Base-by-base conservation (phyloP, 176 grass and related monocot genomes). In the Oryza officinalis region DNA sequence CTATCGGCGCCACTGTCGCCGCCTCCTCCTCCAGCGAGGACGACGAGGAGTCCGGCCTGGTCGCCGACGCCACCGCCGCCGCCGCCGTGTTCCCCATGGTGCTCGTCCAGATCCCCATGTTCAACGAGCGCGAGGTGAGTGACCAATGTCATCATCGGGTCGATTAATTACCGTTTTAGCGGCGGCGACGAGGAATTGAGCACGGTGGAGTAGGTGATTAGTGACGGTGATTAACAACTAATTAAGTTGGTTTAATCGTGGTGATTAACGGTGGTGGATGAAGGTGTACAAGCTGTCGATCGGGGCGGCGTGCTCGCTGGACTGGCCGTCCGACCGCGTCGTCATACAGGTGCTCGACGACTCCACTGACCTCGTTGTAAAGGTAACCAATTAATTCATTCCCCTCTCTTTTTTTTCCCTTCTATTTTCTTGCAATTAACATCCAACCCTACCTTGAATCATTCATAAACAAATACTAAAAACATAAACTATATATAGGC, bases 91-190 rank as follows among this genome's bases (percentile, higher is more conserved):
- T 76, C 82, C 96, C 96, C 20, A 87, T 91, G 87, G 96, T 99
- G 78, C 89, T 99, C 5, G 96, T 99, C 75, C 96, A 99, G 81
- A 99, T 99, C 80, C 96, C 93, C 49, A 99, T 99, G 96, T 99
- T 90, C 89, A 99, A 99, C 81, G 96, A 99, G 87, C 89, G 76
- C 13, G 93, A 99, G 91, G 96, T 96, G 70, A 76, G 70, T 38
- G 7, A 12, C 12, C 44, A 9, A 14, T 46, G 13, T 14, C 44
- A 46, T 46, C 17, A 13, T 37, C 33, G 4, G 2, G 5, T 35
- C 5, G 15, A 4, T 52, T 52, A 52, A 52, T 18, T 52, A 18
- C 4, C 13, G 44, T 3, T 37, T 37, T 37, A 7, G 35, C 44
- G 44, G 44, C 44, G 44, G 8, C 14, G 13, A 49, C 4, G 14